Evolutionary conservation across 345 rosid genomes (phyloP), one percentile per base, ranked within the genome.

Genomic region (Microthlaspi erraticum): DNA sequence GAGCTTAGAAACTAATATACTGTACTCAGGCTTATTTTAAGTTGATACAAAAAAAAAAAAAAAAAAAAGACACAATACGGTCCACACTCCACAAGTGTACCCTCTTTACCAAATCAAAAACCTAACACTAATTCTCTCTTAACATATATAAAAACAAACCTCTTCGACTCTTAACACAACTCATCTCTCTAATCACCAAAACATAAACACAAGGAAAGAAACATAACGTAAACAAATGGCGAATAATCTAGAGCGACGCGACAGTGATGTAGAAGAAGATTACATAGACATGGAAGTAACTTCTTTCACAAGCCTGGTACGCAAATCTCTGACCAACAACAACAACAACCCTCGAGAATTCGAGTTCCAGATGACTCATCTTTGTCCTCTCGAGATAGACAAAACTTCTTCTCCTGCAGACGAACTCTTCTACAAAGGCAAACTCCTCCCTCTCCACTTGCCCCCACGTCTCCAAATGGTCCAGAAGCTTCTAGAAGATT

Each of bases 391-490:
- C 6, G 88, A 81, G 29, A 83, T 29, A 71, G 85, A 83, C 36
- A 63, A 78, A 3, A 77, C 84, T 17, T 73, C 89, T 68, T 92
- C 91, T 18, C 96, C 96, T 0, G 99, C 99, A 1, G 99, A 94
- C 50, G 93, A 92, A 57, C 98, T 94, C 46, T 94, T 94, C 81
- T 92, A 85, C 93, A 92, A 83, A 54, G 99, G 99, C 36, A 89
- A 88, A 71, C 93, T 94, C 34, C 98, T 91, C 34, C 99, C 99
- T 60, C 96, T 94, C 48, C 95, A 83, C 70, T 84, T 87, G 26
- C 92, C 89, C 56, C 90, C 88, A 2, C 85, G 96, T 38, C 77
- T 83, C 8, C 87, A 87, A 70, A 88, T 86, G 91, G 88, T 90
- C 13, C 80, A 85, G 50, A 87, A 79, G 17, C 84, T 89, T 78